Conservation (phyloP, 2,329 filamentous ascomycete genomes). For the Gaeumannomyces tritici region DNA sequence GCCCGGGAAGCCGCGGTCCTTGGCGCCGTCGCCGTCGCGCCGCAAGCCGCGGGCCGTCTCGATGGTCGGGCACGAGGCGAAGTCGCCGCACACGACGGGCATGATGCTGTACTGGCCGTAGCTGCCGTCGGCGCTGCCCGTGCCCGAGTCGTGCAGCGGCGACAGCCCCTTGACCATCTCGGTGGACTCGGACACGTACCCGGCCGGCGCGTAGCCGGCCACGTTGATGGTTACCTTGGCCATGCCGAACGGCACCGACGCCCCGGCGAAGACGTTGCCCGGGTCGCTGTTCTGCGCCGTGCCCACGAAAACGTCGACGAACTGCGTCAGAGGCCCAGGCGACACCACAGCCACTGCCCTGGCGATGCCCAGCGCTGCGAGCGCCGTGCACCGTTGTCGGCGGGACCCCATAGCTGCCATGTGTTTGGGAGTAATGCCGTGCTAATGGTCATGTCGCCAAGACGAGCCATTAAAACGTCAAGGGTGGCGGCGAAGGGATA, state of each 20-base stretch:
- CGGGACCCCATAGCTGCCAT: too few species aligned
- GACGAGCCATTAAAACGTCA: too few species aligned
- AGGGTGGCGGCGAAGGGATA: too few species aligned
- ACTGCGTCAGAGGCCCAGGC: background rate
- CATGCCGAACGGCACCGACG: slow-evolving; percentile 2
- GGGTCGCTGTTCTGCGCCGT: slow-evolving; percentile 1
- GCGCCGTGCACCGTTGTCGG: background rate
- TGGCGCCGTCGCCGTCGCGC: slow-evolving; percentile 1
- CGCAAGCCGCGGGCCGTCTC: background rate
- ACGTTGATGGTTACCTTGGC: slow-evolving; percentile 2
- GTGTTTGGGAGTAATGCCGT: too few species aligned
- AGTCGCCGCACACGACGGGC: background rate
- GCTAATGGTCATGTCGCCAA: too few species aligned
- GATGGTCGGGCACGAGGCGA: background rate
- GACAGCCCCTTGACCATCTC: slow-evolving; percentile 1
- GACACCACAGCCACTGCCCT: background rate
- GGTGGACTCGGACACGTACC: slow-evolving; percentile 1
- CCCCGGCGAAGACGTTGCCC: background rate
- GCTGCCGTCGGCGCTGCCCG: background rate
- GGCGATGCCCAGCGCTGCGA: background rate
- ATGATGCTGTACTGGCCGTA: slow-evolving; percentile 3
- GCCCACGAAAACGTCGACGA: background rate
- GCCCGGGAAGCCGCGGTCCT: background rate
- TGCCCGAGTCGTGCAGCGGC: slow-evolving; percentile 1
- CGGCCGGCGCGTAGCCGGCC: background rate